These are phyloP conservation scores for Rhizopogon salebrosus DNA, from an alignment of 768 basidiomycete species.

Conservation along the genomic window DNA sequence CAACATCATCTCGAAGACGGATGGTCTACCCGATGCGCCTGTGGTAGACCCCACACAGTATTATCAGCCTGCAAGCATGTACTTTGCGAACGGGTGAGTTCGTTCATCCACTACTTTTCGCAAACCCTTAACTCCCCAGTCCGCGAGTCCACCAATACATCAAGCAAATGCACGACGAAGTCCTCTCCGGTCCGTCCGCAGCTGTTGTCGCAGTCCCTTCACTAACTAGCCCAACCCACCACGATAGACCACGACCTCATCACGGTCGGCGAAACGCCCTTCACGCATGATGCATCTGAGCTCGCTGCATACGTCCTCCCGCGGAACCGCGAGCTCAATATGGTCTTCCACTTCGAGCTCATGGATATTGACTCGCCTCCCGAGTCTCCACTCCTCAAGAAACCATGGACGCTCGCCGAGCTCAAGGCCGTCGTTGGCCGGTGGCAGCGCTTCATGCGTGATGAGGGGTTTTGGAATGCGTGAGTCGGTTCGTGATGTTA, in stretches of 20 bases:
- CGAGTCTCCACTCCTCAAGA: slow-evolving; percentile 34
- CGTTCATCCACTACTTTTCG: neutral
- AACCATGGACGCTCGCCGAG: slow-evolving; percentile 48
- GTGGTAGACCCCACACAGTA: slow-evolving; percentile 44
- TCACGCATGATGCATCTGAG: slow-evolving; percentile 45
- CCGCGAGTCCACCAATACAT: slow-evolving; percentile 65
- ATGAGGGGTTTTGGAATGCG: slow-evolving; percentile 66
- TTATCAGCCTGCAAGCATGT: slow-evolving; percentile 48
- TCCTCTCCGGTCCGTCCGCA: slow-evolving; percentile 48
- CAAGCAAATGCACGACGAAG: slow-evolving; percentile 57
- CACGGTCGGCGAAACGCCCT: slow-evolving; percentile 62
- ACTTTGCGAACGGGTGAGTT: slow-evolving; percentile 57
- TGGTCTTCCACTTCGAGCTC: slow-evolving; percentile 62
- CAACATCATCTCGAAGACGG: slow-evolving; percentile 59
- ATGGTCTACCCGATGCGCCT: slow-evolving; percentile 62
- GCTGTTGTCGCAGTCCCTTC: slow-evolving; percentile 9
- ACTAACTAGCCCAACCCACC: neutral
- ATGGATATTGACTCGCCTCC: slow-evolving; percentile 53
- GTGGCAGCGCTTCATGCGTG: slow-evolving; percentile 57
- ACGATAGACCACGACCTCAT: slow-evolving; percentile 50
- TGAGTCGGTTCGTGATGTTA: slow-evolving; percentile 22
- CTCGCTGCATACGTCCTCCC: slow-evolving; percentile 56
- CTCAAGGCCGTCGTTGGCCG: slow-evolving; percentile 39
- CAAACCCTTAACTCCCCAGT: slow-evolving; percentile 25
- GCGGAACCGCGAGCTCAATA: slow-evolving; percentile 54